phyloP scores from a whole-genome alignment of 352 stramenopile species.

The Phytopythium mirpurense region DNA sequence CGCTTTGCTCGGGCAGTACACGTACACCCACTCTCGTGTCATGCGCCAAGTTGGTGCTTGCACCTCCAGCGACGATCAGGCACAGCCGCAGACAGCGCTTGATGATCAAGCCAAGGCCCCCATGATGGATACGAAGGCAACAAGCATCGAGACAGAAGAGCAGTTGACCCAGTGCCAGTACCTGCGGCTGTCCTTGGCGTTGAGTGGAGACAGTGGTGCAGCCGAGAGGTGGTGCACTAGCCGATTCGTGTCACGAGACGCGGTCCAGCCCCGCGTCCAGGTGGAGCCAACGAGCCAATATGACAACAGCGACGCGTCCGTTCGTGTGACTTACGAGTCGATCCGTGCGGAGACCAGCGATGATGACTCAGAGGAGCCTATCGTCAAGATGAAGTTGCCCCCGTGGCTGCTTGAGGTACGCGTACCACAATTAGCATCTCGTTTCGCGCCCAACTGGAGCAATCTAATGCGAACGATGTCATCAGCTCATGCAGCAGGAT shows the following conservation, averaged over 20 bases:
- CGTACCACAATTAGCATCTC: no score
- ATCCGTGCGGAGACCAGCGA: not conserved
- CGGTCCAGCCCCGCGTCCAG: not conserved
- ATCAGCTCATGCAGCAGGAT: not conserved
- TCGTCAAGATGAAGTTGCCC: not conserved
- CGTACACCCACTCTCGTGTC: slow-evolving; percentile 24
- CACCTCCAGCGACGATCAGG: not conserved
- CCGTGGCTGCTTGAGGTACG: not conserved
- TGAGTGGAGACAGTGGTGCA: not conserved
- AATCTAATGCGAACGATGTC: not conserved
- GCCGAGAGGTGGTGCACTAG: not conserved
- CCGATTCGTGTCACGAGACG: slow-evolving; percentile 15
- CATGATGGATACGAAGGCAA: no score
- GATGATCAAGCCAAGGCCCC: no score
- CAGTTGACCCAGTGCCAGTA: not conserved
- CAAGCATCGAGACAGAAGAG: not conserved
- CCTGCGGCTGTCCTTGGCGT: not conserved
- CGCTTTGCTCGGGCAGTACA: slow-evolving; percentile 22
- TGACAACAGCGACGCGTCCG: no score
- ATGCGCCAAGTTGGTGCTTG: not conserved
- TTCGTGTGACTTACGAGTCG: not conserved
- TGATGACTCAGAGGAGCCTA: not conserved
- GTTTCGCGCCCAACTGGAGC: not conserved
- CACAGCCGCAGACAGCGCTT: not conserved
- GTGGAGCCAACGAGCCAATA: not conserved